A percentile compares a stretch with the other conserved stretches of the same genome.
phyloP scores from a whole-genome alignment of 306 rosid genomes.

The Pyrus pyrifolia region DNA sequence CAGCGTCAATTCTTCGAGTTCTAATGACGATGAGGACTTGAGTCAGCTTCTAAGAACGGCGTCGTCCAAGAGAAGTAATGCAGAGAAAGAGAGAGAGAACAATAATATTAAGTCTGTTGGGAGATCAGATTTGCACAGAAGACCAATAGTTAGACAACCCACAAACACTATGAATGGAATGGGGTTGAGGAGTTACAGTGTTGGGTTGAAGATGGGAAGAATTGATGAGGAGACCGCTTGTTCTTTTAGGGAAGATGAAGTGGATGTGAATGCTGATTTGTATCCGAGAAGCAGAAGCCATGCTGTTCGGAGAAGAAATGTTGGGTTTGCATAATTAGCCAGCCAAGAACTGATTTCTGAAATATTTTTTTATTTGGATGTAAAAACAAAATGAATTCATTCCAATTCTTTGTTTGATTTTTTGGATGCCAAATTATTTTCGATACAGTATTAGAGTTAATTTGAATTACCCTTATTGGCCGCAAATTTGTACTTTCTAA shows the following conservation, averaged over 20 bases:
- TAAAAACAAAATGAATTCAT: neutral
- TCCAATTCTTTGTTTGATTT: neutral
- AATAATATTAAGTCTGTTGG: neutral
- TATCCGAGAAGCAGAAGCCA: slow-evolving; percentile 25
- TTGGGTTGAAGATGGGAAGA: slow-evolving; percentile 34
- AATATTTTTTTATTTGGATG: neutral
- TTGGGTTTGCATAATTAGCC: neutral
- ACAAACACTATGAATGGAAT: neutral
- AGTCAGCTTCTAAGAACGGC: neutral
- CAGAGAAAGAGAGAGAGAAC: neutral
- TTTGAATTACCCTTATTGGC: too few relatives aligned
- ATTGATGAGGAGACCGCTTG: slow-evolving; percentile 54
- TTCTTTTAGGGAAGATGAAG: slow-evolving; percentile 32
- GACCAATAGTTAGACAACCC: neutral
- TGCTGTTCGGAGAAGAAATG: slow-evolving; percentile 6
- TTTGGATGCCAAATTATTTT: neutral
- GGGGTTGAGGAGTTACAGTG: slow-evolving; percentile 27
- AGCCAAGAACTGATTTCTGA: neutral
- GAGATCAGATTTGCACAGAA: slow-evolving; percentile 1
- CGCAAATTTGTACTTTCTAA: too few relatives aligned
- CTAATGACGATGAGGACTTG: neutral
- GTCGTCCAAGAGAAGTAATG: neutral
- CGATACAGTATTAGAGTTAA: too few relatives aligned
- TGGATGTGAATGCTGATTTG: slow-evolving; percentile 9
- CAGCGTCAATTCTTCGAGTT: neutral